These are phyloP conservation scores for Cornus kousa DNA, from an alignment of 148 eudicot species.

Conservation along the genomic window DNA sequence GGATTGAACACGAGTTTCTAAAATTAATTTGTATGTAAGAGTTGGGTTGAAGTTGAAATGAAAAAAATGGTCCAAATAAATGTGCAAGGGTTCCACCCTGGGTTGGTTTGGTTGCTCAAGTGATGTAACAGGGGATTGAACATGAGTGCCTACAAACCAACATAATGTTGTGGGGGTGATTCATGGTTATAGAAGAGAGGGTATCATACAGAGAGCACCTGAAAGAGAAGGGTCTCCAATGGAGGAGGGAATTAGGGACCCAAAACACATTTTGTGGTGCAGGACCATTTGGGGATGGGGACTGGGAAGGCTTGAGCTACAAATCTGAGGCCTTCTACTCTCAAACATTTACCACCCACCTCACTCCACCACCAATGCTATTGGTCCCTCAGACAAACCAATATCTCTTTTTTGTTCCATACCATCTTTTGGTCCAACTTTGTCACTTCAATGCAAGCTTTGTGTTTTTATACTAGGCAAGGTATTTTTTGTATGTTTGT, in stretches of 20 bases:
- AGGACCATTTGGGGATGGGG: neutral
- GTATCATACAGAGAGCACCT: neutral
- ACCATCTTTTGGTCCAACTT: slow-evolving; percentile 6
- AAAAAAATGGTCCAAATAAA: neutral
- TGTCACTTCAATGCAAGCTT: neutral
- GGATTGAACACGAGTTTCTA: no score
- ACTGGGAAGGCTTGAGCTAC: neutral
- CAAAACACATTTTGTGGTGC: neutral
- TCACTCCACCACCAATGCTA: neutral
- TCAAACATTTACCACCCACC: neutral
- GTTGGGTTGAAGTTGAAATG: no score
- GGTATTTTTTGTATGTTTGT: neutral
- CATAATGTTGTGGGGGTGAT: slow-evolving; percentile 2
- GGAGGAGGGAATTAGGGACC: neutral
- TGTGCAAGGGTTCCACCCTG: neutral
- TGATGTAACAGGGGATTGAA: slow-evolving; percentile 9
- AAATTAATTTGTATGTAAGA: no score
- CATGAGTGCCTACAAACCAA: slow-evolving; percentile 1
- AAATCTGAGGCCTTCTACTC: neutral
- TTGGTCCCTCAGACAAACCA: slow-evolving; percentile 5
- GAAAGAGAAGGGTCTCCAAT: neutral
- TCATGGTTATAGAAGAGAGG: neutral
- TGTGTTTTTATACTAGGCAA: neutral
- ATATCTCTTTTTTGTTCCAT: neutral
- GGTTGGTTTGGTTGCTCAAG: neutral